Evolutionary conservation across 148 eudicot species (phyloP).

Genomic region (Talinum fruticosum): DNA sequence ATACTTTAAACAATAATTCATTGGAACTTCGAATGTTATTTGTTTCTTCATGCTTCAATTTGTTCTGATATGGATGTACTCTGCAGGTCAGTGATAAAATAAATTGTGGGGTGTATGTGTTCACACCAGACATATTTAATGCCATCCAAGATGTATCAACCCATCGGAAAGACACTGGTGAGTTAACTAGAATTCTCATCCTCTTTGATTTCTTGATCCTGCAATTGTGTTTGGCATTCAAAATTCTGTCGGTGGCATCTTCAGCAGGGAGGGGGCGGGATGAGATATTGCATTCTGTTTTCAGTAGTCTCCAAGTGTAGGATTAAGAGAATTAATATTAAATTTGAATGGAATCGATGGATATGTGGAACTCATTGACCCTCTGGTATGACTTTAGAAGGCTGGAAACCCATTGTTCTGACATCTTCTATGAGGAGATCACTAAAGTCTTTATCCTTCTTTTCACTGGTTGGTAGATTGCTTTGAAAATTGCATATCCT

Average conservation of each 20-base stretch:
- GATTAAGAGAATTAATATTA: neutral
- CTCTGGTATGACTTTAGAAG: neutral
- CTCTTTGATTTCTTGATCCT: neutral
- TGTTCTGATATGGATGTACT: conserved; percentile 12
- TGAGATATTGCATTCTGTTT: neutral
- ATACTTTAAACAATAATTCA: conserved; percentile 10
- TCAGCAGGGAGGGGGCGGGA: no score
- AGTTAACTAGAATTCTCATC: conserved; percentile 5
- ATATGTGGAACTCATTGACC: neutral
- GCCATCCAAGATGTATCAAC: conserved; percentile 61
- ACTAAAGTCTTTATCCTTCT: neutral
- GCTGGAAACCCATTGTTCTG: neutral
- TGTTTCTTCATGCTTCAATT: conserved; percentile 2
- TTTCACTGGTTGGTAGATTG: neutral
- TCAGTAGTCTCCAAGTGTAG: neutral
- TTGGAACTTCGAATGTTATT: neutral
- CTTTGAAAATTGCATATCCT: neutral
- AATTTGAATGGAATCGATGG: neutral
- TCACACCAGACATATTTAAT: conserved; percentile 57
- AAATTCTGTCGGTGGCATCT: neutral
- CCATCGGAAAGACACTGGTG: conserved; percentile 64
- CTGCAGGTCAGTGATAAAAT: conserved; percentile 75
- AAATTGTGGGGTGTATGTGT: conserved; percentile 74
- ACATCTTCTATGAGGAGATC: neutral
- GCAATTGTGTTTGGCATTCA: neutral